phyloP scores from a whole-genome alignment of 768 basidiomycete genomes.

The Xanthoconium purpureum region DNA sequence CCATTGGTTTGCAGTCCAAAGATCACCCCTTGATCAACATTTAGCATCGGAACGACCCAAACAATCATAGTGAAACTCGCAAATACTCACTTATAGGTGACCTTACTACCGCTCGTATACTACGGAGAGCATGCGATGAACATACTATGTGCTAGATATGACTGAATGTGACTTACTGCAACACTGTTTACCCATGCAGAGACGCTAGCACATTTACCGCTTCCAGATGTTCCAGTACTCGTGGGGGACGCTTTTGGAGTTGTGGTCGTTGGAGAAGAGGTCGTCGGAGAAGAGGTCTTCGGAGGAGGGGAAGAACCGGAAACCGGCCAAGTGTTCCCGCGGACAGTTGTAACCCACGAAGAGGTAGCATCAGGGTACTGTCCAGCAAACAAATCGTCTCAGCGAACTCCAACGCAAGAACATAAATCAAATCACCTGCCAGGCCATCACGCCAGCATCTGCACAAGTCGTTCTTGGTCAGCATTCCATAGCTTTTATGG shows the following conservation, averaged over 20 bases:
- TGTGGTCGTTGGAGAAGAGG: slow-evolving; percentile 1
- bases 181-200: slow-evolving; percentile 38
- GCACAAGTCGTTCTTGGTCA: not conserved
- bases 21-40: slow-evolving; percentile 33
- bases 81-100: slow-evolving; percentile 39
- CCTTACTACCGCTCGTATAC: slow-evolving; percentile 40
- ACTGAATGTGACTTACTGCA: slow-evolving; percentile 30
- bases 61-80: not conserved
- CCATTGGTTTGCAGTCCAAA: slow-evolving; percentile 51
- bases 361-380: slow-evolving; percentile 39
- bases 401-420: not conserved
- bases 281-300: not conserved
- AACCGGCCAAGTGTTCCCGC: slow-evolving; percentile 35
- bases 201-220: slow-evolving; percentile 35
- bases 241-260: slow-evolving; percentile 16
- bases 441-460: slow-evolving; percentile 40
- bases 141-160: not conserved
- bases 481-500: not conserved
- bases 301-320: slow-evolving; percentile 15
- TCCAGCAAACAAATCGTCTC: not conserved
- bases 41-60: not conserved
- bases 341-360: slow-evolving; percentile 39
- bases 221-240: slow-evolving; percentile 18
- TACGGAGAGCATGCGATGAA: slow-evolving; percentile 14
- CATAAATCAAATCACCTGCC: slow-evolving; percentile 31